Evolutionary conservation across 257 asterid genomes (phyloP).

Genomic region (Jacaranda copaia): DNA sequence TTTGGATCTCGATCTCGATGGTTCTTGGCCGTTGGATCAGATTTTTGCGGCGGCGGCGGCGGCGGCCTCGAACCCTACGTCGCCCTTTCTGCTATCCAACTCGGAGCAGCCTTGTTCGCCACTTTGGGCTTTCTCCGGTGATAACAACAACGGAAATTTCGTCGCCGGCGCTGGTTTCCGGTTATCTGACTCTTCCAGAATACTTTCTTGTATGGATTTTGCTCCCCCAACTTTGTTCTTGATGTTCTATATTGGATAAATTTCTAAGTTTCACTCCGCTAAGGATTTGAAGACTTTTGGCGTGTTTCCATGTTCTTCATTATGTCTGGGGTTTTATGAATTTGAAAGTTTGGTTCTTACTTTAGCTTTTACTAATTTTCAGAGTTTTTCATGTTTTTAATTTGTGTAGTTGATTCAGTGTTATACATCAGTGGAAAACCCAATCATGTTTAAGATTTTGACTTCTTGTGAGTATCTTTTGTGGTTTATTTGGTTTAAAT

Average conservation of each 20-base stretch:
- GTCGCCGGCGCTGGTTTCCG: conserved; percentile 50
- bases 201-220: conserved; percentile 55
- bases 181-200: conserved; percentile 55
- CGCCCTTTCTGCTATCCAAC: conserved; percentile 55
- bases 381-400: background rate
- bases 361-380: background rate
- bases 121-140: conserved; percentile 82
- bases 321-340: conserved; percentile 1
- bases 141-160: conserved; percentile 46
- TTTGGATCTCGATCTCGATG: conserved; percentile 77
- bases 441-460: background rate
- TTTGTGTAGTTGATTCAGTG: conserved; percentile 30
- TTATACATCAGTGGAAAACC: background rate
- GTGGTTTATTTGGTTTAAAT: conserved; percentile 4
- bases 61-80: conserved; percentile 44
- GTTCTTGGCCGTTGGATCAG: conserved; percentile 87
- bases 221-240: conserved; percentile 25
- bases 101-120: conserved; percentile 85
- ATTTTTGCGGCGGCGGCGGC: conserved; percentile 56
- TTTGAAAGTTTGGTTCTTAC: conserved; percentile 1
- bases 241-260: conserved; percentile 9
- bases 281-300: conserved; percentile 15
- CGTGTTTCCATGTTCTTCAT: conserved; percentile 19
- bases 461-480: conserved; percentile 21
- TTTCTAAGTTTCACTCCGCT: conserved; percentile 1